Evolutionary conservation across 2,329 filamentous ascomycete genomes (phyloP), one percentile per base, ranked within the genome.

Genomic region (Hypoxylon sp.): DNA sequence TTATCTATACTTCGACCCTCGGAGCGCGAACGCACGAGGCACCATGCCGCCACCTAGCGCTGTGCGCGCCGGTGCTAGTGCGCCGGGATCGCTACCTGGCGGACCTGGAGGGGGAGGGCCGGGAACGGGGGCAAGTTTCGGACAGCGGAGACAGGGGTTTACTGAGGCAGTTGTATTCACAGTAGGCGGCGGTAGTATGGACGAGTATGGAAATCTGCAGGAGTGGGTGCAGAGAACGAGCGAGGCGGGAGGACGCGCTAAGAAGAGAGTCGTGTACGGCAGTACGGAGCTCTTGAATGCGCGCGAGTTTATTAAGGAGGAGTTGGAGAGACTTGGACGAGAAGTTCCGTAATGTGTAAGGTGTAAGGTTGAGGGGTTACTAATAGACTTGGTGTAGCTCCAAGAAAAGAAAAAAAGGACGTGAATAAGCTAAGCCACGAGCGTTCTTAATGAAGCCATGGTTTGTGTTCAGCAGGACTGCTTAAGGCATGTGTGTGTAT

Each of bases 171-270:
- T 97, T 60, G 93, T 97, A n/a, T 97, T 98, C 78, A 95, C 93
- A 0, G 94, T 97, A 2, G 96, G 96, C 3, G 96, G 97, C 51
- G 96, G 96, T 46, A 98, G 94, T 78, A 98, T 99, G 93, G 96
- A 99, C 74, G 96, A 99, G 80, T 99, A 98, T 78, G 95, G 94
- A 19, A 99, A 99, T 80, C 80, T 99, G 78, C 94, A 97, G 78
- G 96, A 98, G 78, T 99, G 96, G 96, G 94, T 95, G 4, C 90
- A 89, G 79, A 87, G 95, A 71, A 94, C 93, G 3, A 85, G 86
- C 52, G 89, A 89, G 13, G 64, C 35, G 0, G 52, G 59, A n/a
- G 87, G 88, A 61, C 87, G 89, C 8, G 86, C 88, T 22, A 91
- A 89, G 79, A 92, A 93, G 81, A 87, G 94, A 71, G 92, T 99